Base-by-base conservation (phyloP, 2,329 filamentous ascomycete genomes). In the Monosporascus sp. region DNA sequence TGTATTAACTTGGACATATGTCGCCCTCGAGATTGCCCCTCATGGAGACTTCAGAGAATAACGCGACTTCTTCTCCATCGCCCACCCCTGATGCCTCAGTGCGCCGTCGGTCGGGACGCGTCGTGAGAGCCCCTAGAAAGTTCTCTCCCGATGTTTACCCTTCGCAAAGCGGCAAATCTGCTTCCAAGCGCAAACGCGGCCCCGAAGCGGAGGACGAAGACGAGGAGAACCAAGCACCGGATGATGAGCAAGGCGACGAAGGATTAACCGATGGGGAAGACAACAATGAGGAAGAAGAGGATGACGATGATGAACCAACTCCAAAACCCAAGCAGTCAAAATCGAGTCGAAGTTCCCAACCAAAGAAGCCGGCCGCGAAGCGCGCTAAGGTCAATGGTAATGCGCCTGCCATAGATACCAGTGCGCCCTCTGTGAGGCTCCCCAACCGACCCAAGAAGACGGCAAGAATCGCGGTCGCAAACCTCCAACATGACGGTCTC, bases 81-180 rank as follows among this genome's bases (percentile, higher is more conserved):
- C 72, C 74, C 56, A 74, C 77, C 56, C 70, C 73, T 55, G 74
- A 75, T 43, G 52, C 60, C 64, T 75, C 77, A n/a, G 15, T 46
- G 71, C 79, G 80, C 76, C 84, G 85, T 69, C 82, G 83, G 60
- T 88, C 85, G 38, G 82, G 83, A 82, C 83, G 83, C 81, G 83
- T 84, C 73, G 77, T 82, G 57, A 81, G 75, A 65, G 75, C 74
- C 37, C 82, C 83, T 46, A 68, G 78, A 65, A 85, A 85, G 67
- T 86, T 83, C 70, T 74, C 74, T 53, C 78, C 81, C 51, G 78
- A 84, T 55, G 72, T 75, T 60, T 55, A 52, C 25, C 35, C 58
- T 20, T 61, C 62, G 20, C 64, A 63, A 50, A 55, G 57, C 52
- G 67, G 65, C 6, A 64, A 72, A 51, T 61, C 70, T 46, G 72